Conservation (phyloP, 75 land plant species). For the Sequoia sempervirens region DNA sequence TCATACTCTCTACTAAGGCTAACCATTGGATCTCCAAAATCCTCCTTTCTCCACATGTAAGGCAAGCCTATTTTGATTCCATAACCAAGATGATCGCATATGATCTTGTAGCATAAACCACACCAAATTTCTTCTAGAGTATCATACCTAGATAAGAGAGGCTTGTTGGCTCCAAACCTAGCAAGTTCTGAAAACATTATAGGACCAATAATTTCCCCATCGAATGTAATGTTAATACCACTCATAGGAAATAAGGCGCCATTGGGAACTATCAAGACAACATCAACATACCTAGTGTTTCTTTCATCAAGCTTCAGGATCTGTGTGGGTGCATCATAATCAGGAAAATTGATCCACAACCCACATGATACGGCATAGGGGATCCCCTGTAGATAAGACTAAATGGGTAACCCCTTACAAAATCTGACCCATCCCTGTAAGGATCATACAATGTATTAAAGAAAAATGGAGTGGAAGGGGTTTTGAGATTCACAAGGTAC, state of each 20-base stretch:
- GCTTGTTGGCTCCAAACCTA: slow-evolving; percentile 35
- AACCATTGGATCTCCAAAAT: slow-evolving; percentile 24
- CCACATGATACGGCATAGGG: slow-evolving; percentile 78
- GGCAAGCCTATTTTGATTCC: slow-evolving; percentile 89
- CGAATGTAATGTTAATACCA: slow-evolving; percentile 79
- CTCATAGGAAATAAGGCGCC: slow-evolving; percentile 64
- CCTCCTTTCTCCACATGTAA: slow-evolving; percentile 58
- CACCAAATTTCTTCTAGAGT: slow-evolving; percentile 82
- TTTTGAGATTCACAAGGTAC: slow-evolving; percentile 67
- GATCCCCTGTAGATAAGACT: slow-evolving; percentile 78
- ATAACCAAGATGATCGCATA: slow-evolving; percentile 64
- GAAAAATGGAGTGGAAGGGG: slow-evolving; percentile 83
- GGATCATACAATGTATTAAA: slow-evolving; percentile 98
- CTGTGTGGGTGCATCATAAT: slow-evolving; percentile 75
- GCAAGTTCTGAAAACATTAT: slow-evolving; percentile 52
- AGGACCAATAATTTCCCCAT: slow-evolving; percentile 63
- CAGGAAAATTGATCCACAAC: slow-evolving; percentile 74
- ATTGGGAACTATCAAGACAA: slow-evolving; percentile 73
- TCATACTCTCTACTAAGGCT: slow-evolving; percentile 51
- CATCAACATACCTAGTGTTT: slow-evolving; percentile 68
- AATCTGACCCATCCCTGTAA: slow-evolving; percentile 73
- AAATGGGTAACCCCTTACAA: slow-evolving; percentile 96
- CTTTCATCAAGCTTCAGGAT: slow-evolving; percentile 41
- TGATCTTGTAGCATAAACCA: slow-evolving; percentile 73
- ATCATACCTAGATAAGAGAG: slow-evolving; percentile 33